Evolutionary conservation across 2,329 filamentous ascomycete species (phyloP).

Genomic region (Plectosphaerella cucumerina): DNA sequence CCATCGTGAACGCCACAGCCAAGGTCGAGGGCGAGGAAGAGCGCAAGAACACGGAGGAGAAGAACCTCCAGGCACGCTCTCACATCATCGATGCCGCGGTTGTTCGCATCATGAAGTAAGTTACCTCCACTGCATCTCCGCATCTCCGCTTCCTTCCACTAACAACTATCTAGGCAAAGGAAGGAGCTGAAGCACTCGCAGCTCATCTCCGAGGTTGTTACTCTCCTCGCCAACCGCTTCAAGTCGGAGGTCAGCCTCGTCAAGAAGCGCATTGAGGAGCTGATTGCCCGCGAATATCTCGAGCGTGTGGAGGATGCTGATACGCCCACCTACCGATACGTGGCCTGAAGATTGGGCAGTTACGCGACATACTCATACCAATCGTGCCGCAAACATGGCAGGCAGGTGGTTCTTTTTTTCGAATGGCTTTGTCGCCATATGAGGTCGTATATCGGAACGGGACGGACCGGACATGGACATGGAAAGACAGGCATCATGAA

Average conservation of each 20-base stretch:
- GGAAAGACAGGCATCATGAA: background rate
- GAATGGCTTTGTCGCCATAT: no score
- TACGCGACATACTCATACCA: no score
- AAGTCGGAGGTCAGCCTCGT: slow-evolving; percentile 73
- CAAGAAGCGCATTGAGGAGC: slow-evolving; percentile 75
- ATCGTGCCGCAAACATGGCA: no score
- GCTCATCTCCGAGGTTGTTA: slow-evolving; percentile 67
- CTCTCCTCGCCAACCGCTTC: slow-evolving; percentile 66
- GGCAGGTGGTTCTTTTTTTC: no score
- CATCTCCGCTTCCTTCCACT: background rate
- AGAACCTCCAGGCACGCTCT: slow-evolving; percentile 67
- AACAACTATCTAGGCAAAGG: slow-evolving; percentile 52
- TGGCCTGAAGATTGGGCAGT: slow-evolving; percentile 47
- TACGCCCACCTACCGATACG: slow-evolving; percentile 63
- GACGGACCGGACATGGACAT: no score
- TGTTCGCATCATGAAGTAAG: slow-evolving; percentile 82
- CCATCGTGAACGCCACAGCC: slow-evolving; percentile 74
- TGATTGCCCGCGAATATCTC: slow-evolving; percentile 74
- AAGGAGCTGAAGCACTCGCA: slow-evolving; percentile 67
- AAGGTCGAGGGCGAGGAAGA: slow-evolving; percentile 76
- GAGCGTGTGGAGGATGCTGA: slow-evolving; percentile 68
- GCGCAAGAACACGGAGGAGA: slow-evolving; percentile 67
- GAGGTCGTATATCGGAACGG: no score
- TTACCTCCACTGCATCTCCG: slow-evolving; percentile 17
- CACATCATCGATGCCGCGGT: slow-evolving; percentile 73